Evolutionary conservation across 2,329 filamentous ascomycete genomes (phyloP), one percentile per base, ranked within the genome.

Genomic region (Albifimbria verrucaria): DNA sequence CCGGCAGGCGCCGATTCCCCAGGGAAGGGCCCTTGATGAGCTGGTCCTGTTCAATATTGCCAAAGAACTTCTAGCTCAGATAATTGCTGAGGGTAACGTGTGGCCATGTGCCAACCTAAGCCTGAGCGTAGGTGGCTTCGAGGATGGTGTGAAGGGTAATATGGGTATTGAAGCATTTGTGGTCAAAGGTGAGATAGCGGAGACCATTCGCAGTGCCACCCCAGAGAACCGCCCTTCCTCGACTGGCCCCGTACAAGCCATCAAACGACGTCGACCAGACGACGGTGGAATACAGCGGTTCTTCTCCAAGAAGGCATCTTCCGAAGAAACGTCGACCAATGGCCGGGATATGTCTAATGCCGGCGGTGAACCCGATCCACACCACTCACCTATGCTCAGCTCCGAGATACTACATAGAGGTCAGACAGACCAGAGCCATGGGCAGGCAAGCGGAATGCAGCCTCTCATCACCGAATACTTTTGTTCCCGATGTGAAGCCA

Each of bases 31-130:
- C 1, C 79, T 97, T 22, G 87, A 89, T 48, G 90, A 96, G 68
- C 73, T 78, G 1, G 71, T 82, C 4, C 74, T 97, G 12, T 89
- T 92, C 62, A 85, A 87, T 18, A 77, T 96, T 36, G 88, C 90
- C 10, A 91, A 86, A 66, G 86, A 80, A 21, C 75, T 97, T 18
- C 77, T 97, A 4, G 80, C 80, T 22, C 92, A 96, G 62, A 85
- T 96, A 32, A 78, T 90, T 11, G 80, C 82, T 2, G 91, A 96
- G 59, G 91, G 90, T 1, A 77, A 80, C 49, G 86, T 89, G 17
- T 97, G 92, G 91, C 94, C 94, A 7, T 97, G 94, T 66, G 79
- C 85, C n/a, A 94, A 96, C 65, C 77, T 99, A 9, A 94, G 90
- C 53, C 73, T 97, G 45, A 92, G 88, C 58, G 90, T 97, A 22